These are phyloP conservation scores for Apiospora rasikravindrae DNA, from an alignment of 2,329 filamentous ascomycete species.

Conservation along the genomic window DNA sequence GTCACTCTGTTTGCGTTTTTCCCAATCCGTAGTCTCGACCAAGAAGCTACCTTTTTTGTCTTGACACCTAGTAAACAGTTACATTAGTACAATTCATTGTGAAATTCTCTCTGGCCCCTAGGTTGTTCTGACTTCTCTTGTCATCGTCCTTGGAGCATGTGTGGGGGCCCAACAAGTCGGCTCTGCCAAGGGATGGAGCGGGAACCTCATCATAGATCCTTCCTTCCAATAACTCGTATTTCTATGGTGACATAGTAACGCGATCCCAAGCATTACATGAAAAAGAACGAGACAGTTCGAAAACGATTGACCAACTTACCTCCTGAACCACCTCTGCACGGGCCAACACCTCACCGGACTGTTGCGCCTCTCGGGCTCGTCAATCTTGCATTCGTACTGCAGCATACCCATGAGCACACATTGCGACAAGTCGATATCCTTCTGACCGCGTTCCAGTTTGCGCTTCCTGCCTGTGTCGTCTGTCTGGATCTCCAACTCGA, in stretches of 20 bases:
- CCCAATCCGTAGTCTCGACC: constrained; percentile 70
- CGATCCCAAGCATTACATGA: neutral
- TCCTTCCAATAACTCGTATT: no score
- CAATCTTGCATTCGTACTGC: constrained; percentile 65
- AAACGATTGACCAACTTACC: constrained; percentile 48
- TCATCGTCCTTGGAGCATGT: neutral
- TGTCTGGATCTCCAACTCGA: constrained; percentile 55
- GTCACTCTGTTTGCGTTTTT: constrained; percentile 40
- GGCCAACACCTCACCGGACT: constrained; percentile 61
- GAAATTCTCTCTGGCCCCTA: neutral
- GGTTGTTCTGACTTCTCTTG: neutral
- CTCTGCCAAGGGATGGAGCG: no score
- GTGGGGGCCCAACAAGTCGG: neutral
- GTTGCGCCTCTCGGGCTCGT: constrained; percentile 49
- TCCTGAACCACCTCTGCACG: constrained; percentile 64
- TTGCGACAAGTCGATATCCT: constrained; percentile 53
- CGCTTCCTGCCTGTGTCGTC: constrained; percentile 56
- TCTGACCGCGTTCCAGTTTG: constrained; percentile 49
- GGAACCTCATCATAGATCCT: neutral
- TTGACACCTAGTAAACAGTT: constrained; percentile 52
- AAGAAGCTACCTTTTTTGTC: constrained; percentile 63
- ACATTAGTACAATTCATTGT: neutral
- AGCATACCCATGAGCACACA: constrained; percentile 64
- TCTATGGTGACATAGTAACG: neutral
- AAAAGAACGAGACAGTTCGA: constrained; percentile 12